Base-by-base conservation (phyloP, 345 rosid genomes). In the Rubroshorea leprosula region DNA sequence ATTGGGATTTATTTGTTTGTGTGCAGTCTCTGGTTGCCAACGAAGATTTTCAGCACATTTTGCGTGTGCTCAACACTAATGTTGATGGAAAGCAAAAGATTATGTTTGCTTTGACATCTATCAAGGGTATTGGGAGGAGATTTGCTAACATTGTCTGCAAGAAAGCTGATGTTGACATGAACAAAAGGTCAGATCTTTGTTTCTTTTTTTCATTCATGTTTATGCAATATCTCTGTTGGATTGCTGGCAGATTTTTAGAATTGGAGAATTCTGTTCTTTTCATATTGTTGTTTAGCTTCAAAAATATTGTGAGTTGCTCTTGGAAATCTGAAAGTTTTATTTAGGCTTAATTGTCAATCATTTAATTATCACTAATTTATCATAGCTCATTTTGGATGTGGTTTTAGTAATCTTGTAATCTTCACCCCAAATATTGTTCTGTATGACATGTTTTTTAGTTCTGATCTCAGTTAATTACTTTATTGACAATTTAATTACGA, bases 101-200 rank as follows among this genome's bases (percentile, higher is more conserved):
- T 13, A 87, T 87, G 96, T 87, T 86, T 75, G 97, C 97, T 20
- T 67, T 90, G 46, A 90, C 96, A 74, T 84, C 97, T 12, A 90
- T 87, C 72, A 90, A 90, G 49, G 97, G 97, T 80, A 90, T 87
- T 23, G 96, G 96, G 2, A 78, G 97, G 71, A 74, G 93, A 22
- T 80, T 87, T 17, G 87, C 95, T 27, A 86, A 89, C 84, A 84
- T 89, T 29, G 97, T 79, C 51, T 90, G 97, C 90, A 90, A 90
- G 87, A 90, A 87, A 63, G 97, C 96, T 8, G 97, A 90, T 68
- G 93, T 90, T 23, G 96, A 85, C 80, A 90, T 90, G 97, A 90
- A 87, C 79, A 90, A 87, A 67, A 84, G 97, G 92, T 90, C 8
- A 41, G 51, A 24, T 18, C 18, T 6, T 43, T 31, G 19, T 35